Evolutionary conservation across 169 alveolate species (phyloP).

Genomic region (Plasmodium coatneyi): DNA sequence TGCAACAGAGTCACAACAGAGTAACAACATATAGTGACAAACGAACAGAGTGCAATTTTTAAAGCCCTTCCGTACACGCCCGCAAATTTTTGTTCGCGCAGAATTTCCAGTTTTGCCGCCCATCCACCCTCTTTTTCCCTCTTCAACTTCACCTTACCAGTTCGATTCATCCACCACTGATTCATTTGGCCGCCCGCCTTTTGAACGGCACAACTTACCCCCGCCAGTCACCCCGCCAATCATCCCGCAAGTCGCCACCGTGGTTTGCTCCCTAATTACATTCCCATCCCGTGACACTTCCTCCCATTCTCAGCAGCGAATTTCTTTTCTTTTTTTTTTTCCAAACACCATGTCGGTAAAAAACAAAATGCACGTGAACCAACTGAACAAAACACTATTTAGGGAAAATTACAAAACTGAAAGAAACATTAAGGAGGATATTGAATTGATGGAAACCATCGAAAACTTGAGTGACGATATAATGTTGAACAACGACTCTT

Average conservation of each 20-base stretch:
- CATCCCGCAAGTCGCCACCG: not conserved
- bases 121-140: not conserved
- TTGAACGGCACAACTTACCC: not conserved
- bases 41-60: not conserved
- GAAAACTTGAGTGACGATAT: constrained; percentile 62
- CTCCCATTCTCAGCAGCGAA: not conserved
- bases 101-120: not conserved
- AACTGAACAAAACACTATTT: constrained; percentile 25
- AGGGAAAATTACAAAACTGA: constrained; percentile 50
- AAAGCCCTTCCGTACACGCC: not conserved
- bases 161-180: not conserved
- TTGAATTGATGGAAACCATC: constrained; percentile 65
- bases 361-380: constrained; percentile 52
- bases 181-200: not conserved
- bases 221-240: not conserved
- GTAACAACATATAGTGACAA: not conserved
- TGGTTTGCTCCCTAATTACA: not conserved
- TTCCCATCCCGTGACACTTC: not conserved
- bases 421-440: constrained; percentile 25
- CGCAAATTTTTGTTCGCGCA: not conserved
- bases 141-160: not conserved
- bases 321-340: constrained; percentile 22
- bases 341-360: constrained; percentile 59
- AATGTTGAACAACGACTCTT: constrained; percentile 41
- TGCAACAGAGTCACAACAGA: not conserved